Evolutionary conservation across 108 stramenopile genomes (phyloP).

Genomic region (Epithemia pelagica): DNA sequence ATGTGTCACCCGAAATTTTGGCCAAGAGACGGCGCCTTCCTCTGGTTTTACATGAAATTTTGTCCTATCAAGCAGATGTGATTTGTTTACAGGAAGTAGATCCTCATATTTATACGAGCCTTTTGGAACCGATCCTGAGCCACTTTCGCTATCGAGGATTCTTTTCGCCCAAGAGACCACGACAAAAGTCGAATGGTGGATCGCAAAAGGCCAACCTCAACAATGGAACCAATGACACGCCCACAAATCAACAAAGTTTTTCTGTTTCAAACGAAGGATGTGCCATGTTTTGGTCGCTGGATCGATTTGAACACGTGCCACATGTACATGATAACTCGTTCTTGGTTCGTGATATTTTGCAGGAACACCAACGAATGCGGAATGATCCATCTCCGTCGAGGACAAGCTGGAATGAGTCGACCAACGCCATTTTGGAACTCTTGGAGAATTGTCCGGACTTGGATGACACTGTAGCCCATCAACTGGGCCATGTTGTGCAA

Average conservation of each 20-base stretch:
- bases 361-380: neutral
- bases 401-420: conserved; percentile 21
- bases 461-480: conserved; percentile 24
- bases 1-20: conserved; percentile 34
- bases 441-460: conserved; percentile 34
- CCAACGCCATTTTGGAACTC: conserved; percentile 22
- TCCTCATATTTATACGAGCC: conserved; percentile 19
- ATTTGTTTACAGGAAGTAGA: conserved; percentile 82
- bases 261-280: conserved; percentile 38
- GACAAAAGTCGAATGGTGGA: conserved; percentile 14
- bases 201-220: neutral
- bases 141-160: conserved; percentile 33
- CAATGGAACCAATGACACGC: neutral
- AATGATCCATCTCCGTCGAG: neutral
- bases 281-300: conserved; percentile 56
- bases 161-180: conserved; percentile 12
- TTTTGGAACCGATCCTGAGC: conserved; percentile 22
- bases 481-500: conserved; percentile 34
- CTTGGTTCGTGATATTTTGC: conserved; percentile 39
- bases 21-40: conserved; percentile 46
- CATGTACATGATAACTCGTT: conserved; percentile 18
- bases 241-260: neutral
- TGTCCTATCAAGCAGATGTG: conserved; percentile 58
- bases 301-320: conserved; percentile 38
- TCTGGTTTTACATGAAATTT: conserved; percentile 57